Conservation (phyloP, 345 rosid genomes). For the Populus pruinosa region DNA sequence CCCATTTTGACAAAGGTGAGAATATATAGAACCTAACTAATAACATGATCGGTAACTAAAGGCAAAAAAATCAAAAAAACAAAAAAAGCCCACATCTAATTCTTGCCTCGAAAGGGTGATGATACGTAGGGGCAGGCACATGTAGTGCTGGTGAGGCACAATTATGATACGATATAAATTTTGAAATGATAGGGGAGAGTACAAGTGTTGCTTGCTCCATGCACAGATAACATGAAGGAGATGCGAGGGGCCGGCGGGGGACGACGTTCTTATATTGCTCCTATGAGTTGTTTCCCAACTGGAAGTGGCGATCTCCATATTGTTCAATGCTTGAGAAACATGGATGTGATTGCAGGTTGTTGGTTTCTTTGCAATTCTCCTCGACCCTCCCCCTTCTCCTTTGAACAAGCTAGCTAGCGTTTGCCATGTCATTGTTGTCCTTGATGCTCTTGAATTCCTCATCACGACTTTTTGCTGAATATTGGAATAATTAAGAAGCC, state of each 20-base stretch:
- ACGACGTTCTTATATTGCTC: constrained; percentile 19
- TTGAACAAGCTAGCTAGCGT: neutral
- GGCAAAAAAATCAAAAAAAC: no score
- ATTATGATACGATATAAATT: constrained; percentile 7
- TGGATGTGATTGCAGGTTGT: constrained; percentile 48
- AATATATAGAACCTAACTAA: no score
- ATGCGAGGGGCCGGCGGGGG: constrained; percentile 23
- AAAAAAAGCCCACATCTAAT: neutral
- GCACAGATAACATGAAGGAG: constrained; percentile 17
- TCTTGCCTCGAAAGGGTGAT: constrained; percentile 8
- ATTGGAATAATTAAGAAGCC: neutral
- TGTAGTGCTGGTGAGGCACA: constrained; percentile 49
- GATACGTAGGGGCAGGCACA: constrained; percentile 40
- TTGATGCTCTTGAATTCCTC: neutral
- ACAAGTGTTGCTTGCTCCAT: constrained; percentile 15
- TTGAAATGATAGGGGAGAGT: constrained; percentile 25
- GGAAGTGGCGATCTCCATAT: constrained; percentile 21
- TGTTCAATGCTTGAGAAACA: constrained; percentile 50
- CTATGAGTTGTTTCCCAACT: constrained; percentile 55
- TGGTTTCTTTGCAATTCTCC: constrained; percentile 21
- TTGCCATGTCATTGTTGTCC: neutral
- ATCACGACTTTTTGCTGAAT: no score
- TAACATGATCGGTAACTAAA: neutral
- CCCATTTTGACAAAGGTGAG: neutral
- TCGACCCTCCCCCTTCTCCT: constrained; percentile 19